These are phyloP conservation scores for Clitocybe nebularis DNA, from an alignment of 1,284 basidiomycete genomes.

Conservation along the genomic window DNA sequence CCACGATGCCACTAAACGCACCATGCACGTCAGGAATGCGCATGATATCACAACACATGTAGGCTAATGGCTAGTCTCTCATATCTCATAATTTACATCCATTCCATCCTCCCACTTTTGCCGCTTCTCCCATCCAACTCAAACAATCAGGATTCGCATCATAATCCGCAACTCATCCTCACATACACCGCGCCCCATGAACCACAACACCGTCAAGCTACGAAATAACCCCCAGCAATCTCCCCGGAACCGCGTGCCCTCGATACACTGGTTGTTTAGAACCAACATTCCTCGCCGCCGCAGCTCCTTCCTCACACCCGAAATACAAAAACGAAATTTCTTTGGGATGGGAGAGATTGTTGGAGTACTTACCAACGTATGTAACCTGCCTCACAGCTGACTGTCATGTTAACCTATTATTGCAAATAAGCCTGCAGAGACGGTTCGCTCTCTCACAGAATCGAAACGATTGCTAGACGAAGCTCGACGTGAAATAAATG, in stretches of 20 bases:
- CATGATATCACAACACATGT: slow-evolving; percentile 23
- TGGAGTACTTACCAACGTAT: slow-evolving; percentile 69
- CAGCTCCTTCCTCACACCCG: slow-evolving; percentile 51
- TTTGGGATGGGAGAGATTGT: slow-evolving; percentile 79
- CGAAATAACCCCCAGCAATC: slow-evolving; percentile 20
- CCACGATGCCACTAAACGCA: slow-evolving; percentile 14
- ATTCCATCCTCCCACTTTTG: slow-evolving; percentile 8
- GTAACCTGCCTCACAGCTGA: slow-evolving; percentile 24
- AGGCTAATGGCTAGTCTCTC: slow-evolving; percentile 23
- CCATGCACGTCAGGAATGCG: slow-evolving; percentile 14
- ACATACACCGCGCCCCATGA: slow-evolving; percentile 17
- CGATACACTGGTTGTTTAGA: slow-evolving; percentile 66
- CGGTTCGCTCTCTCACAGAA: slow-evolving; percentile 73
- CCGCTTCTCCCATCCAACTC: slow-evolving; percentile 5
- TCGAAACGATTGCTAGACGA: slow-evolving; percentile 72
- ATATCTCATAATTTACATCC: slow-evolving; percentile 24
- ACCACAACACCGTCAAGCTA: slow-evolving; percentile 22
- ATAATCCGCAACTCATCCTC: slow-evolving; percentile 13
- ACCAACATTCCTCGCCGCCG: slow-evolving; percentile 65
- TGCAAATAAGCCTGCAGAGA: slow-evolving; percentile 61
- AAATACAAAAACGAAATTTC: slow-evolving; percentile 63
- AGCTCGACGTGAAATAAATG: slow-evolving; percentile 66
- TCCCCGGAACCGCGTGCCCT: slow-evolving; percentile 26
- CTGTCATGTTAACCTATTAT: slow-evolving; percentile 6
- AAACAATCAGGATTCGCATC: slow-evolving; percentile 6